Conservation (phyloP, 1,284 basidiomycete species). For the Puccinia horiana region DNA sequence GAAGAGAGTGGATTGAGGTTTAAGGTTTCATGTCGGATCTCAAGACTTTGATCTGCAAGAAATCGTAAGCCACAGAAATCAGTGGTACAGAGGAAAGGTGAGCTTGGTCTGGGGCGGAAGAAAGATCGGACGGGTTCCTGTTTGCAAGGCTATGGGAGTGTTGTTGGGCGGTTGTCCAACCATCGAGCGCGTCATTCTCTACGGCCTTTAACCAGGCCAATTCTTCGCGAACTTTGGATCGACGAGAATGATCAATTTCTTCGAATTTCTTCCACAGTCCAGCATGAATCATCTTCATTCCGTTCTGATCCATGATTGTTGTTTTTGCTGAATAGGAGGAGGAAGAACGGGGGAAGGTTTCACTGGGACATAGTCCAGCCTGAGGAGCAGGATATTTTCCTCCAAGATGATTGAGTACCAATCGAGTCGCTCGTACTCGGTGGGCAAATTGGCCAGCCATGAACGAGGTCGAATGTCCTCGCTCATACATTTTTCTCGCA, state of each 20-base stretch:
- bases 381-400: conserved; percentile 51
- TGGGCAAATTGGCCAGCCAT: conserved; percentile 80
- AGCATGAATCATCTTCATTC: conserved; percentile 6
- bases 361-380: conserved; percentile 26
- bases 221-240: conserved; percentile 16
- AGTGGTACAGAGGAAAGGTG: neutral
- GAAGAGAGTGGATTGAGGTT: neutral
- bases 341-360: conserved; percentile 1
- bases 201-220: conserved; percentile 33
- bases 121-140: neutral
- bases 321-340: neutral
- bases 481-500: conserved; percentile 64
- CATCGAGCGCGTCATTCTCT: conserved; percentile 26
- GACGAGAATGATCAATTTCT: conserved; percentile 16
- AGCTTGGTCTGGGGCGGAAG: neutral
- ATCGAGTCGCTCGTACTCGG: conserved; percentile 66
- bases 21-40: neutral
- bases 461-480: conserved; percentile 79
- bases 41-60: conserved; percentile 37
- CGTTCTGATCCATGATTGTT: neutral
- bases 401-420: conserved; percentile 82
- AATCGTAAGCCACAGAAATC: conserved; percentile 25
- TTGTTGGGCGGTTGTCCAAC: conserved; percentile 10
- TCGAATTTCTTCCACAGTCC: conserved; percentile 40
- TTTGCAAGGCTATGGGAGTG: neutral